These are phyloP conservation scores for Stylosanthes scabra DNA, from an alignment of 331 rosid species.

Conservation along the genomic window DNA sequence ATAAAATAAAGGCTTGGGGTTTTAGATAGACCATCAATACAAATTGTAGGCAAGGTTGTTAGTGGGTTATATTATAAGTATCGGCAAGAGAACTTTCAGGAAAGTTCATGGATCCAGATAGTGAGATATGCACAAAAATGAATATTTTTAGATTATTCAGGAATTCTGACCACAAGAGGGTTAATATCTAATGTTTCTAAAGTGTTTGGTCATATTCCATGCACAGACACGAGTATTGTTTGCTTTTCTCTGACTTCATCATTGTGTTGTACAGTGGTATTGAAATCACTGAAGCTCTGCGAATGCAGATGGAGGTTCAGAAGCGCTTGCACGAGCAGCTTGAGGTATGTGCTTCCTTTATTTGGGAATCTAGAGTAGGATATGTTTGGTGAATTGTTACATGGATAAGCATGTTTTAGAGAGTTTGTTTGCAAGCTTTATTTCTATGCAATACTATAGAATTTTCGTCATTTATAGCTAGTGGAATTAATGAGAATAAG, in stretches of 20 bases:
- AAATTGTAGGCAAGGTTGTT: neutral
- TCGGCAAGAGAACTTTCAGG: constrained; percentile 19
- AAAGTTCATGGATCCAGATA: constrained; percentile 13
- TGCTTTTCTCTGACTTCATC: constrained; percentile 19
- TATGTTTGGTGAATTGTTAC: constrained; percentile 34
- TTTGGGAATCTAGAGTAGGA: constrained; percentile 34
- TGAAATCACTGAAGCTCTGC: constrained; percentile 95
- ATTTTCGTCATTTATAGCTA: constrained; percentile 29
- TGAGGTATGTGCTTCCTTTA: constrained; percentile 64
- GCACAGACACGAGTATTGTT: neutral
- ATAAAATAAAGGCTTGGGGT: neutral
- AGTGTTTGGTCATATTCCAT: constrained; percentile 27
- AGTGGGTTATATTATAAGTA: constrained; percentile 6
- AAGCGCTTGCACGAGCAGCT: constrained; percentile 97
- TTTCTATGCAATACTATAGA: constrained; percentile 25
- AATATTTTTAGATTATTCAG: neutral
- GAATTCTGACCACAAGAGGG: constrained; percentile 16
- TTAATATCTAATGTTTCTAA: constrained; percentile 19
- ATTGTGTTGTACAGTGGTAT: constrained; percentile 66
- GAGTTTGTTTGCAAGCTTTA: constrained; percentile 36
- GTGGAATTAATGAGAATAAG: constrained; percentile 13
- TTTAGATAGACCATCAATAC: constrained; percentile 16
- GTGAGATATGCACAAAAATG: neutral
- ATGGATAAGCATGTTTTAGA: constrained; percentile 30
- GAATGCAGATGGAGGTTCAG: constrained; percentile 99